A percentile compares a stretch with the other conserved stretches of the same genome.
Evolutionary conservation across 2,329 filamentous ascomycete species (phyloP).

Genomic region (Stagonosporopsis rhizophila): DNA sequence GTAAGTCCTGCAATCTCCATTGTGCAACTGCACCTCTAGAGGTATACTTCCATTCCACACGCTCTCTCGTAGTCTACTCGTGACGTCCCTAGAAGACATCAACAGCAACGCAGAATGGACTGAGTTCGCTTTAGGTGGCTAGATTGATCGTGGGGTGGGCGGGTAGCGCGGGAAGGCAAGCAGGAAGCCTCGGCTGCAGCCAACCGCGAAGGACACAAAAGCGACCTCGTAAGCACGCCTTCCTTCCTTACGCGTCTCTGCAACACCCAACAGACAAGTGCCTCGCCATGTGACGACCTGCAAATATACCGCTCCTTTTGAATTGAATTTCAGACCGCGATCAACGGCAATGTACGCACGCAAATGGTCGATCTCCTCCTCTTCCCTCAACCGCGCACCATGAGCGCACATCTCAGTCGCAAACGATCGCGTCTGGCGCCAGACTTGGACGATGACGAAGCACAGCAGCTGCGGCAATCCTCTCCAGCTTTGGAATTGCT

Average conservation of each 20-base stretch:
- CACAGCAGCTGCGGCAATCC: slow-evolving; percentile 25
- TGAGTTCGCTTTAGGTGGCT: slow-evolving; percentile 21
- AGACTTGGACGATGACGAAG: slow-evolving; percentile 36
- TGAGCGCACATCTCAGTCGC: slow-evolving; percentile 37
- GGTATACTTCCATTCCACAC: slow-evolving; percentile 68
- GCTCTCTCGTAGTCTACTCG: slow-evolving; percentile 53
- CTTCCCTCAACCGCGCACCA: slow-evolving; percentile 32
- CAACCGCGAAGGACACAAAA: slow-evolving; percentile 13
- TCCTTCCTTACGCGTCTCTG: slow-evolving; percentile 26
- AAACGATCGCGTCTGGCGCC: slow-evolving; percentile 44
- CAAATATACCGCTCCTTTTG: slow-evolving; percentile 2
- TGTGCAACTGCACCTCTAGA: slow-evolving; percentile 65
- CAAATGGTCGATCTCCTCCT: slow-evolving; percentile 29
- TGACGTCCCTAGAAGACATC: slow-evolving; percentile 44
- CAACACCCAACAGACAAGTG: slow-evolving; percentile 25
- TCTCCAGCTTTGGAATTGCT: slow-evolving; percentile 28
- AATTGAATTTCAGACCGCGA: slow-evolving; percentile 8
- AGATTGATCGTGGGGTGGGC: slow-evolving; percentile 23
- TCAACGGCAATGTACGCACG: slow-evolving; percentile 11
- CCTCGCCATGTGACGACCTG: slow-evolving; percentile 9
- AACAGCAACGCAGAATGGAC: slow-evolving; percentile 9
- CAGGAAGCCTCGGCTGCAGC: slow-evolving; percentile 6
- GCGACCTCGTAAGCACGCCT: slow-evolving; percentile 7
- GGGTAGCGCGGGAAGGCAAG: slow-evolving; percentile 20
- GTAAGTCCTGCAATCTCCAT: slow-evolving; percentile 66